Evolutionary conservation across 2,329 filamentous ascomycete genomes (phyloP), one percentile per base, ranked within the genome.

Genomic region (Fusarium subglutinans): DNA sequence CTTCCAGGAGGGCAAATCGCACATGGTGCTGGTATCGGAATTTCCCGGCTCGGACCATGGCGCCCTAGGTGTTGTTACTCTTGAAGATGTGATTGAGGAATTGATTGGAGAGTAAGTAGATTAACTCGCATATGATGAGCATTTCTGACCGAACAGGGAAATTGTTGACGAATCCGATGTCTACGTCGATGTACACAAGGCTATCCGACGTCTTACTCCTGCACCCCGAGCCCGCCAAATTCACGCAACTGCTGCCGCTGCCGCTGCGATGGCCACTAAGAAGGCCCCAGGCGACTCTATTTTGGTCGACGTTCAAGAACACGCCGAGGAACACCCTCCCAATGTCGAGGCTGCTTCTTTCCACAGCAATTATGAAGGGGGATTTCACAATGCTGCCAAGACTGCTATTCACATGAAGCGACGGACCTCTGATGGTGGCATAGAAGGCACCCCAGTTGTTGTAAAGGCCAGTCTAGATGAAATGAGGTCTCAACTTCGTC

Each of bases 131-230:
- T 18, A 24, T 24, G 6, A n/a, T 26, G 35, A 35, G 12, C 6
- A 24, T 57, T 45, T 40, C 74, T 79, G 67, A 79, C 70, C 28
- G 71, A 40, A 65, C 62, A 95, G 93, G 86, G 96, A 99, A 88
- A 99, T 98, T 74, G 97, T 99, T 72, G 96, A 99, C 81, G 96
- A 99, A 82, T 98, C 96, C 0, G 96, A 99, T 82, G 96, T 99
- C 17, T 99, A 97, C 79, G 92, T 99, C 73, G 96, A 99, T 82
- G 95, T 99, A 5, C 96, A 98, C 87, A 98, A 98, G 85, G 96
- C 96, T 28, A 98, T 99, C 76, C 91, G 96, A 66, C 93, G 96
- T 59, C 89, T 97, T 78, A 90, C 92, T 26, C 95, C 95, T 2
- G 95, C 95, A 4, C 96, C 96, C 3, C 93, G 94, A 79, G 91